Evolutionary conservation across 495 filamentous ascomycete species (phyloP).

Genomic region (Penicillium longicatenatum): DNA sequence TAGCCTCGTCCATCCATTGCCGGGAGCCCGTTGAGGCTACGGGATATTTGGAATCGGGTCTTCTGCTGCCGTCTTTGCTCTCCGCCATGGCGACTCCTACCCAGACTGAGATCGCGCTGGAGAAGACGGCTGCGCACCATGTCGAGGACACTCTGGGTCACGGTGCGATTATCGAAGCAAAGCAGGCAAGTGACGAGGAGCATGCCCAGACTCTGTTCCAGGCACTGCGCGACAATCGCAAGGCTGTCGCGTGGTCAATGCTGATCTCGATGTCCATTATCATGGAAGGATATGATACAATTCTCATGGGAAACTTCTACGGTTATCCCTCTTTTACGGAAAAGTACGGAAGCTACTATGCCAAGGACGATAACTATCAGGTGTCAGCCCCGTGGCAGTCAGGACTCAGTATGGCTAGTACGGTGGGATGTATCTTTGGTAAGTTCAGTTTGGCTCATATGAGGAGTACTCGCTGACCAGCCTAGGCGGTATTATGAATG

Average conservation of each 20-base stretch:
- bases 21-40: not conserved
- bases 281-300: slow-evolving; percentile 56
- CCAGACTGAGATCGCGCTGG: slow-evolving; percentile 23
- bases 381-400: slow-evolving; percentile 41
- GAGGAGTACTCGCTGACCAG: not conserved
- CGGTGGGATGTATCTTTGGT: slow-evolving; percentile 39
- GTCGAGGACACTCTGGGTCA: slow-evolving; percentile 29
- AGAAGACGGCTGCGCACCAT: slow-evolving; percentile 30
- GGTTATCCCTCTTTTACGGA: slow-evolving; percentile 38
- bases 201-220: slow-evolving; percentile 34
- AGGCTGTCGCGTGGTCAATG: slow-evolving; percentile 50
- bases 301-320: slow-evolving; percentile 46
- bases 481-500: slow-evolving; percentile 38
- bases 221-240: slow-evolving; percentile 39
- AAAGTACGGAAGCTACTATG: slow-evolving; percentile 37
- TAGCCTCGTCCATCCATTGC: not conserved
- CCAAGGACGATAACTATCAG: slow-evolving; percentile 17
- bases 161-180: slow-evolving; percentile 33
- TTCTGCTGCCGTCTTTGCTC: not conserved
- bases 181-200: slow-evolving; percentile 36
- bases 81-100: slow-evolving; percentile 15
- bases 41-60: not conserved
- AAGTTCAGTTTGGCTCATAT: not conserved
- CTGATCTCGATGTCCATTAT: slow-evolving; percentile 47
- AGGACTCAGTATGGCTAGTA: slow-evolving; percentile 37